These are phyloP conservation scores for Diplocarpon rosae DNA, from an alignment of 2,329 filamentous ascomycete genomes.

Conservation along the genomic window DNA sequence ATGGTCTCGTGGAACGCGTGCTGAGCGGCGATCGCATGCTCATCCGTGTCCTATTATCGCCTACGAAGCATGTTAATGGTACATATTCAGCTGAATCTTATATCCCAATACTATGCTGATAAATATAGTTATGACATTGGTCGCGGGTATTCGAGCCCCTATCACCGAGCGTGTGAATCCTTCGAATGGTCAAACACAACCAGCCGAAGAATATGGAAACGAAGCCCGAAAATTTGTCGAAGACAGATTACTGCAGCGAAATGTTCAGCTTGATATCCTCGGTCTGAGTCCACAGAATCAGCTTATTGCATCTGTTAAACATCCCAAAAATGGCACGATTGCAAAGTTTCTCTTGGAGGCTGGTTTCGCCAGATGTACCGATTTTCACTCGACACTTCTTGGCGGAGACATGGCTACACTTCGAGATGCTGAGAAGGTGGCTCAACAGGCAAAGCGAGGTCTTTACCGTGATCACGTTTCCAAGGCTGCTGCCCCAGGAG, in stretches of 20 bases:
- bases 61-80: slow-evolving; percentile 61
- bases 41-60: slow-evolving; percentile 66
- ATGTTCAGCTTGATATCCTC: slow-evolving; percentile 70
- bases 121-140: slow-evolving; percentile 67
- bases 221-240: slow-evolving; percentile 87
- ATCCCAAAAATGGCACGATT: slow-evolving; percentile 77
- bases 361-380: slow-evolving; percentile 83
- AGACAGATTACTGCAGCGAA: slow-evolving; percentile 71
- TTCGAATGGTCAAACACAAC: slow-evolving; percentile 57
- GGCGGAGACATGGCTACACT: slow-evolving; percentile 79
- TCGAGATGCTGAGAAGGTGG: slow-evolving; percentile 75
- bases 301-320: slow-evolving; percentile 76
- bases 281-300: slow-evolving; percentile 85
- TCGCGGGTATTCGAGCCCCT: slow-evolving; percentile 82
- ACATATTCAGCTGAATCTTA: not conserved
- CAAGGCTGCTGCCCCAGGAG: slow-evolving; percentile 48
- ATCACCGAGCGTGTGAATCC: slow-evolving; percentile 77
- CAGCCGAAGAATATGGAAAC: slow-evolving; percentile 81
- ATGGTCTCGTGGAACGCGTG: slow-evolving; percentile 82
- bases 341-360: slow-evolving; percentile 82
- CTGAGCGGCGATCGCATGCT: slow-evolving; percentile 85
- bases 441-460: slow-evolving; percentile 65
- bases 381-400: slow-evolving; percentile 89
- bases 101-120: slow-evolving; percentile 5
- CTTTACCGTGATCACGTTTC: slow-evolving; percentile 73